Evolutionary conservation across 176 grass and related monocot genomes (phyloP).

Genomic region (Aegilops sharonensis): DNA sequence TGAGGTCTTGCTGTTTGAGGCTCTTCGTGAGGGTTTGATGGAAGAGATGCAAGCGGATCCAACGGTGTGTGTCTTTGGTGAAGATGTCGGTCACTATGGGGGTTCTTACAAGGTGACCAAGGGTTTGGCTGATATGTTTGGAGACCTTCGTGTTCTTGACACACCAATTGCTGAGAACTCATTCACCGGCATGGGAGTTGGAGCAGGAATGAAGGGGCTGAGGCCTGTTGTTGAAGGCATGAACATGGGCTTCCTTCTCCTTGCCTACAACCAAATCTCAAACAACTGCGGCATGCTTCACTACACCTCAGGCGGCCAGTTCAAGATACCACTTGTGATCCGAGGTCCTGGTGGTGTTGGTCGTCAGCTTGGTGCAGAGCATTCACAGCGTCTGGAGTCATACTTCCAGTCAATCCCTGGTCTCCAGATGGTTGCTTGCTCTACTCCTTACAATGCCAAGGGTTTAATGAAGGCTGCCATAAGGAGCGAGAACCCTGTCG

Average conservation of each 20-base stretch:
- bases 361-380: conserved; percentile 85
- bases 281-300: conserved; percentile 98
- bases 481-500: conserved; percentile 83
- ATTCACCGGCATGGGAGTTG: conserved; percentile 88
- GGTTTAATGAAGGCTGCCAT: conserved; percentile 97
- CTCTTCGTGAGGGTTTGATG: conserved; percentile 76
- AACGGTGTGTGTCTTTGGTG: conserved; percentile 75
- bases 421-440: conserved; percentile 95
- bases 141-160: conserved; percentile 88
- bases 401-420: conserved; percentile 96
- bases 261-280: conserved; percentile 95
- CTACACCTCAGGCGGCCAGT: conserved; percentile 94
- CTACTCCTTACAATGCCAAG: conserved; percentile 90
- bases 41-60: conserved; percentile 92
- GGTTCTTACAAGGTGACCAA: conserved; percentile 92
- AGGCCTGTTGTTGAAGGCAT: conserved; percentile 84
- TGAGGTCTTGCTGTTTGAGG: conserved; percentile 82
- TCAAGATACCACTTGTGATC: conserved; percentile 89
- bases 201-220: conserved; percentile 78
- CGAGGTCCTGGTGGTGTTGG: conserved; percentile 86
- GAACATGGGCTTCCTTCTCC: conserved; percentile 95
- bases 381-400: conserved; percentile 83
- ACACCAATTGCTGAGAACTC: conserved; percentile 89
- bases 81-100: conserved; percentile 87
- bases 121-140: conserved; percentile 74